These are phyloP conservation scores for Micractinium conductrix DNA, from an alignment of 139 green algal species.

Conservation along the genomic window DNA sequence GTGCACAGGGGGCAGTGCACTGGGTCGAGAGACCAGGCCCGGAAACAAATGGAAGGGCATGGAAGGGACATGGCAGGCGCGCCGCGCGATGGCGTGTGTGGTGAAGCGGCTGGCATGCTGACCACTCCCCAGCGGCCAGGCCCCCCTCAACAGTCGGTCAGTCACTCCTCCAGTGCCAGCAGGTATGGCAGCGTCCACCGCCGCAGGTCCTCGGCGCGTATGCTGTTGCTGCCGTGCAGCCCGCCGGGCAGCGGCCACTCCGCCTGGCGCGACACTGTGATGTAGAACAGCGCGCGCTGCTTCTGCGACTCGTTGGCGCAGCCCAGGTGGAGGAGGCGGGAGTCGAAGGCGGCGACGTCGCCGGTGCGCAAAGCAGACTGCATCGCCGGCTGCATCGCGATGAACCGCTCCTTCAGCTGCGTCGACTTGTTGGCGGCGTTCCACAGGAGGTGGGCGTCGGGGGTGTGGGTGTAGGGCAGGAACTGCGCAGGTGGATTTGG, in stretches of 20 bases:
- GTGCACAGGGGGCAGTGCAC: too few species aligned
- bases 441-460: background rate
- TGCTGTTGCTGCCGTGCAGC: slow-evolving; percentile 17
- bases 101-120: too few species aligned
- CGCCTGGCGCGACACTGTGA: background rate
- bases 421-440: background rate
- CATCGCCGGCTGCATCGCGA: background rate
- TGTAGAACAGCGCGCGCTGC: background rate
- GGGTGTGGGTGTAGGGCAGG: slow-evolving; percentile 3
- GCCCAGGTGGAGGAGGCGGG: background rate
- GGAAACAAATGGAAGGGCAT: too few species aligned
- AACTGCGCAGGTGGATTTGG: background rate
- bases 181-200: background rate
- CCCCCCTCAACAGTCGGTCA: too few species aligned
- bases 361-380: background rate
- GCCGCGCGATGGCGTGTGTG: too few species aligned
- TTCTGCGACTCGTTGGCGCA: background rate
- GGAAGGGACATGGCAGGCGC: too few species aligned
- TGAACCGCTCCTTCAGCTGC: background rate
- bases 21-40: too few species aligned
- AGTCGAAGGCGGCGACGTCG: background rate
- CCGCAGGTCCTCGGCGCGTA: slow-evolving; percentile 4
- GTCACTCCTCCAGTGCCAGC: too few species aligned
- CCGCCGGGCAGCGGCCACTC: slow-evolving; percentile 4
- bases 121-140: too few species aligned